phyloP scores from a whole-genome alignment of 495 filamentous ascomycete species.

The Daldinia bambusicola region DNA sequence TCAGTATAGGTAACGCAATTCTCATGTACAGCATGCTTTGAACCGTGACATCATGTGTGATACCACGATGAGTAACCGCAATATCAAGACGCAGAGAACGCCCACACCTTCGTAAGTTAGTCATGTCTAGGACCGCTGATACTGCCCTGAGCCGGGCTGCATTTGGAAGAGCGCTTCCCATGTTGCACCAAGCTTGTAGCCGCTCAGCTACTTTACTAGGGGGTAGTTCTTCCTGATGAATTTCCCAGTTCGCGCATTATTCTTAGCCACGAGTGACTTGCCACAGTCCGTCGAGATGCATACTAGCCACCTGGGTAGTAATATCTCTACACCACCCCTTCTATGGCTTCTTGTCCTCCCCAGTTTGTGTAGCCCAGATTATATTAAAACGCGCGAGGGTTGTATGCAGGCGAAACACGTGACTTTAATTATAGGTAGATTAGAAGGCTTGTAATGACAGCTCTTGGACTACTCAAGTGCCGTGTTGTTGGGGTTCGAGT shows the following conservation, averaged over 20 bases:
- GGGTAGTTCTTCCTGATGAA: slow-evolving; percentile 10
- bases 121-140: slow-evolving; percentile 27
- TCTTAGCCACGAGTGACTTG: slow-evolving; percentile 13
- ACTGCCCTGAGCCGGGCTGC: slow-evolving; percentile 41
- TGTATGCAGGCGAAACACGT: slow-evolving; percentile 42
- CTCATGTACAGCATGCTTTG: slow-evolving; percentile 31
- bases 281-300: slow-evolving; percentile 17
- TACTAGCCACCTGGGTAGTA: slow-evolving; percentile 24
- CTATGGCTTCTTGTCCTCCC: slow-evolving; percentile 10
- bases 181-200: slow-evolving; percentile 44
- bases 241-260: slow-evolving; percentile 6
- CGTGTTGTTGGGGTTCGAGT: slow-evolving; percentile 31
- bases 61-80: slow-evolving; percentile 27
- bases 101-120: slow-evolving; percentile 18
- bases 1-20: slow-evolving; percentile 33
- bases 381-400: slow-evolving; percentile 40
- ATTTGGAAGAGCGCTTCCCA: slow-evolving; percentile 43
- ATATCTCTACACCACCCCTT: slow-evolving; percentile 12
- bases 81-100: slow-evolving; percentile 23
- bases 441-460: slow-evolving; percentile 14
- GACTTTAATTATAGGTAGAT: slow-evolving; percentile 34
- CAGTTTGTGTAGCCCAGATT: slow-evolving; percentile 23
- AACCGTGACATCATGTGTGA: slow-evolving; percentile 42
- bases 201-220: slow-evolving; percentile 39
- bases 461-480: slow-evolving; percentile 31